phyloP scores from a whole-genome alignment of 2,329 filamentous ascomycete species.

The Cordyceps pruinosa region DNA sequence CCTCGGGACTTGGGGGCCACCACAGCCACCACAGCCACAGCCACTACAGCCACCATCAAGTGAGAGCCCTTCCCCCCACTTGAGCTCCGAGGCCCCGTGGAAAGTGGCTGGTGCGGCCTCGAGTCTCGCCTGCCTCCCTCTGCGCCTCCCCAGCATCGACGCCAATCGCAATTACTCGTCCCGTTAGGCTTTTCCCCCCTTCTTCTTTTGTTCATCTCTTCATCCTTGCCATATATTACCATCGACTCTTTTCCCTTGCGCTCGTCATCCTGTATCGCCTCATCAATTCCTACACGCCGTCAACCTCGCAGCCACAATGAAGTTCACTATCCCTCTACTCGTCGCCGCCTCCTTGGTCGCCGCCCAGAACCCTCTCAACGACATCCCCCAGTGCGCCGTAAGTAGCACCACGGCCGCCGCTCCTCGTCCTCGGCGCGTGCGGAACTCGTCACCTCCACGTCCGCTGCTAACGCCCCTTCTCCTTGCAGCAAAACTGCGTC shows the following conservation, averaged over 20 bases:
- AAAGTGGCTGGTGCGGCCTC: neutral
- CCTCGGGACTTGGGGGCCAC: too few relatives aligned
- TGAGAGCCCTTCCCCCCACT: neutral
- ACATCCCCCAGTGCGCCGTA: slow-evolving; percentile 34
- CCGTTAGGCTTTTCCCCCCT: neutral
- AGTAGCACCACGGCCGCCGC: slow-evolving; percentile 16
- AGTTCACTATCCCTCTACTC: slow-evolving; percentile 25
- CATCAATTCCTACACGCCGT: neutral
- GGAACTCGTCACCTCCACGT: neutral
- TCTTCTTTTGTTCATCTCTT: neutral
- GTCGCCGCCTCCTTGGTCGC: slow-evolving; percentile 26
- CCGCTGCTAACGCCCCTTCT: neutral
- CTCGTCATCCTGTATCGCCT: neutral
- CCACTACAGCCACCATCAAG: too few relatives aligned
- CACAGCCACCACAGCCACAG: too few relatives aligned
- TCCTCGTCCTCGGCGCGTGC: neutral
- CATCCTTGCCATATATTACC: neutral
- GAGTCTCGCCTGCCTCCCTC: neutral
- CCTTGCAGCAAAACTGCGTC: slow-evolving; percentile 23
- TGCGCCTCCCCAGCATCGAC: neutral
- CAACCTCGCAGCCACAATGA: slow-evolving; percentile 25
- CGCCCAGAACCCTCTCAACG: slow-evolving; percentile 23
- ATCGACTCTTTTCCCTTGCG: neutral
- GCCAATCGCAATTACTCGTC: neutral
- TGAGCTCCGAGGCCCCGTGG: neutral